Evolutionary conservation across 441 rosid genomes (phyloP).

Genomic region (Erodium moschatum): DNA sequence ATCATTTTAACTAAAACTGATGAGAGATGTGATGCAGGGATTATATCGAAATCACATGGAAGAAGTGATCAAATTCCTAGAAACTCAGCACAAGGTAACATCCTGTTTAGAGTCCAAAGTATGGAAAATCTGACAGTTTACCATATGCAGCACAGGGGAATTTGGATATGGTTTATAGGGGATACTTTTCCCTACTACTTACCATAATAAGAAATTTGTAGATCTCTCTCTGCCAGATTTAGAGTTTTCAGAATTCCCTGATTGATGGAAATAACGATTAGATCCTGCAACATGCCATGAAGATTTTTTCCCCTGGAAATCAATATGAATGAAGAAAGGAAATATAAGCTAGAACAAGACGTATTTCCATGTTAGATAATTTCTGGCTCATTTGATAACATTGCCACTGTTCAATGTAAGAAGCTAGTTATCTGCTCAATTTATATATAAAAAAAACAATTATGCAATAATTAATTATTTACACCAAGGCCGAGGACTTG

Average conservation of each 20-base stretch:
- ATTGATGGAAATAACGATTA: neutral
- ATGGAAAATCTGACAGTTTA: constrained; percentile 14
- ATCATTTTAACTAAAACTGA: constrained; percentile 9
- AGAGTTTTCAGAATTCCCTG: neutral
- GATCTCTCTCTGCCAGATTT: neutral
- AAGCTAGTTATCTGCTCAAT: neutral
- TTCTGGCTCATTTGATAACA: neutral
- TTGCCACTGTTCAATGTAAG: neutral
- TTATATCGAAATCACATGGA: constrained; percentile 80
- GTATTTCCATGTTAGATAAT: neutral
- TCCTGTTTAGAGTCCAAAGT: neutral
- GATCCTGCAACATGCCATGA: neutral
- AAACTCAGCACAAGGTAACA: constrained; percentile 74
- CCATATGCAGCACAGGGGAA: neutral
- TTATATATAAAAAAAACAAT: neutral
- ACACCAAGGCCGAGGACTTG: neutral
- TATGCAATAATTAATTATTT: neutral
- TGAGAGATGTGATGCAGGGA: constrained; percentile 42
- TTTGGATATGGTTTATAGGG: neutral
- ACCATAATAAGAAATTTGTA: neutral
- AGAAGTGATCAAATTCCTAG: constrained; percentile 73
- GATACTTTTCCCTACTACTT: neutral
- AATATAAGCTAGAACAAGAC: neutral
- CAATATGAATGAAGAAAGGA: neutral
- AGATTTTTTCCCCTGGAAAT: neutral